Percentiles rank a stretch among this genome's conserved stretches.
These are phyloP conservation scores for Saussurea involucrata DNA, from an alignment of 129 eudicot genomes.

Conservation along the genomic window DNA sequence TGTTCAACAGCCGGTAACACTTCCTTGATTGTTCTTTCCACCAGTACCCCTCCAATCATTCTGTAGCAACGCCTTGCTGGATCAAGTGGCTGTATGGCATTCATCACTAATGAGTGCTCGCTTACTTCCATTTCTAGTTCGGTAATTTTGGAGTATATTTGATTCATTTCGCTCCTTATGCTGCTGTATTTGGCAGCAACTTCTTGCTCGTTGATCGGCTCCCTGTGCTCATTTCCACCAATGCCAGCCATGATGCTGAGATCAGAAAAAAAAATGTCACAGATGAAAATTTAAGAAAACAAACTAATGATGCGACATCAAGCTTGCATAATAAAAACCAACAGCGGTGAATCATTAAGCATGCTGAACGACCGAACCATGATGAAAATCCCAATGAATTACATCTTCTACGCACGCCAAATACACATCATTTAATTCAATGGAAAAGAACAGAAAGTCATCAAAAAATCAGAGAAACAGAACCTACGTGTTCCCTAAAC, in stretches of 20 bases:
- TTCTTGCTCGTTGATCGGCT: conserved; percentile 85
- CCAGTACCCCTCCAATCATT: conserved; percentile 96
- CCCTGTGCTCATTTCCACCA: conserved; percentile 44
- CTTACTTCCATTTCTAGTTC: conserved; percentile 97
- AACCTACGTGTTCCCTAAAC: not conserved
- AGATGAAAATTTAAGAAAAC: not conserved
- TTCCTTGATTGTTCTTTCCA: conserved; percentile 89
- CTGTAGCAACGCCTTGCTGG: conserved; percentile 78
- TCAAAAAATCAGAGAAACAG: not conserved
- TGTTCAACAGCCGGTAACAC: conserved; percentile 89
- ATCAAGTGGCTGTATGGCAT: conserved; percentile 84
- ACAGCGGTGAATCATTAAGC: not conserved
- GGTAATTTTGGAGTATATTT: conserved; percentile 85
- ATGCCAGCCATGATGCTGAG: conserved; percentile 50
- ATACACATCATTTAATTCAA: not conserved
- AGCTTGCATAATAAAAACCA: not conserved
- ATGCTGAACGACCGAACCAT: not conserved
- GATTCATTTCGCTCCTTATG: conserved; percentile 76
- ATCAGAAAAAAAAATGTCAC: not conserved
- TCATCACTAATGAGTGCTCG: conserved; percentile 84
- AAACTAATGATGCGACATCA: not conserved
- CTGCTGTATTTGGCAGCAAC: conserved; percentile 72
- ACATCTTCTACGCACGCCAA: not conserved
- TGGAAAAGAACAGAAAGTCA: not conserved
- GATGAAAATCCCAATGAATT: not conserved